Base-by-base conservation (phyloP, 2,329 filamentous ascomycete genomes). In the Zymoseptoria pseudotritici region DNA sequence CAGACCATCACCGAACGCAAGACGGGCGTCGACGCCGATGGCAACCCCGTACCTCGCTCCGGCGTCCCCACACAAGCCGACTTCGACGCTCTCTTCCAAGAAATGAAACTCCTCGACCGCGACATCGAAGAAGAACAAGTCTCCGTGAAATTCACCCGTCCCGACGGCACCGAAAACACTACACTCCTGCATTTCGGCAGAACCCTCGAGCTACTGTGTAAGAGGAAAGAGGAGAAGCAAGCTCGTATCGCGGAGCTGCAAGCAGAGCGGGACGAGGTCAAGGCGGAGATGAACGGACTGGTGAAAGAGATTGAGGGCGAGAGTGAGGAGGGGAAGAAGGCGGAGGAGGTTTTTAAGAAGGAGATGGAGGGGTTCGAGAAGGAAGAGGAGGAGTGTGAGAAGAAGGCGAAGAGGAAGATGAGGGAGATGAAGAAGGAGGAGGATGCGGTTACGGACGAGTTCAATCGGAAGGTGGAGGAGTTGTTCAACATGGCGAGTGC, bases 41-140 rank as follows among this genome's bases (percentile, higher is more conserved):
- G 63, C n/a, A 58, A 60, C 9, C 60, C 61, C 1, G 50, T 62
- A 26, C 21, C 60, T 11, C 55, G 57, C 7, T 31, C 61, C 19
- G 63, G 60, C n/a, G 46, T 65, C 9, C 65, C 62, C 1, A 66
- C 61, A 8, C 49, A 62, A 31, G 62, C 57, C 13, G 63, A 64
- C 7, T 60, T 68, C 22, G 63, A 66, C n/a, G 60, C 29, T 9
- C 36, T 66, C 3, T 46, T 55, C 11, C 56, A 50, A 6, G 54
- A 67, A 10, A 56, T 61, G 7, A 51, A 56, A 1, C 52, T 62
- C 1, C 53, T 67, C 13, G 54, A 56, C n/a, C 57, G 13, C n/a
- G 64, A 66, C 1, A 53, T 72, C 13, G 63, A 61, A 29, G 62
- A 70, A 31, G 62, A 67, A 8, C 21, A 55, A 20, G 50, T 70